Percentiles rank a stretch among this genome's conserved stretches.
Evolutionary conservation across 768 basidiomycete species (phyloP).

Genomic region (Mycena kentingensis): DNA sequence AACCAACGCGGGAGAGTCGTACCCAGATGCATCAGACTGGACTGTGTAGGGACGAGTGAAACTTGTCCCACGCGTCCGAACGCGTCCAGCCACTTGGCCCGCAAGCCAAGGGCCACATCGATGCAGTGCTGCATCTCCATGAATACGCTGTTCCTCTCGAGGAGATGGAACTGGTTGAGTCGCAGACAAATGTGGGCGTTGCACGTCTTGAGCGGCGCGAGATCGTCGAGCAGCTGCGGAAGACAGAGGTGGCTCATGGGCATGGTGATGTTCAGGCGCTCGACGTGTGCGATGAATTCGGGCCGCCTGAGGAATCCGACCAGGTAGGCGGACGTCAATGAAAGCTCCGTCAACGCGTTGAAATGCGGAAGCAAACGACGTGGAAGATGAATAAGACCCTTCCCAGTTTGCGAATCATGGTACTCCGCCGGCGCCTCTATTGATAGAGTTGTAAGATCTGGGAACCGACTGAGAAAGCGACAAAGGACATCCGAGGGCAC

Average conservation of each 20-base stretch:
- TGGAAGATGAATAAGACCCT: background rate
- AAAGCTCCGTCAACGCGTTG: background rate
- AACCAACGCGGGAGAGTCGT: constrained; percentile 1
- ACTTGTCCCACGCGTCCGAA: background rate
- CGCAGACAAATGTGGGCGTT: background rate
- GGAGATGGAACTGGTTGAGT: background rate
- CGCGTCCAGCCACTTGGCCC: background rate
- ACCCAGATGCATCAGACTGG: background rate
- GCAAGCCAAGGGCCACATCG: constrained; percentile 1
- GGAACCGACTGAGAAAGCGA: background rate
- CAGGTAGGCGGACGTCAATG: background rate
- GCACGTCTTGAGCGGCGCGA: background rate
- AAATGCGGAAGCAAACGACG: background rate
- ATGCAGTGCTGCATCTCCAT: constrained; percentile 2
- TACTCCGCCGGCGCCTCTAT: background rate
- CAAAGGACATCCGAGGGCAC: background rate
- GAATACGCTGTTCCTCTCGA: background rate
- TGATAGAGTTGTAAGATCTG: background rate
- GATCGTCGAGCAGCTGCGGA: background rate
- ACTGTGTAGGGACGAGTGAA: background rate
- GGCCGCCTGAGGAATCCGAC: background rate
- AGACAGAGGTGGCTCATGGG: background rate
- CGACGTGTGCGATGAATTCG: background rate
- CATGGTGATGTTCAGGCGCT: background rate
- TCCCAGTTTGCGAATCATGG: background rate